These are phyloP conservation scores for Citrus inodora DNA, from an alignment of 345 rosid genomes.

Conservation along the genomic window DNA sequence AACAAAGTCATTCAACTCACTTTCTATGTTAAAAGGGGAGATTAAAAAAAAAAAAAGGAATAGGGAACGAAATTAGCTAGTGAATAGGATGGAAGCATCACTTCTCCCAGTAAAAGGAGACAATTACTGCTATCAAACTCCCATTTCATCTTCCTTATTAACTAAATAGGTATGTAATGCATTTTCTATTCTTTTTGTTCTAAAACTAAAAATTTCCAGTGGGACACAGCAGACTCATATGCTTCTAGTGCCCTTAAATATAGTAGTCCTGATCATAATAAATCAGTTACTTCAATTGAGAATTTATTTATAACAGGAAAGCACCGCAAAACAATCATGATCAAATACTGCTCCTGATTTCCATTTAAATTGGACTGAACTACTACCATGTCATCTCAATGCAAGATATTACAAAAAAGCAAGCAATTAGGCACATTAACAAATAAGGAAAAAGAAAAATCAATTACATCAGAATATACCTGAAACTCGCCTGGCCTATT, in stretches of 20 bases:
- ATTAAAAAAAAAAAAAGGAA: no score
- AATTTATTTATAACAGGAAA: not conserved
- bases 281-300: not conserved
- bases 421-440: not conserved
- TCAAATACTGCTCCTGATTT: not conserved
- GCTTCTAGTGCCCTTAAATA: not conserved
- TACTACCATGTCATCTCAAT: not conserved
- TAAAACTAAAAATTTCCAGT: not conserved
- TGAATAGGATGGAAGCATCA: not conserved
- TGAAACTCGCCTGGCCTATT: slow-evolving; percentile 85
- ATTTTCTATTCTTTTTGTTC: not conserved
- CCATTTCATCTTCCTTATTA: not conserved
- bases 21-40: not conserved
- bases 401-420: not conserved
- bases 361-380: not conserved
- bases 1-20: not conserved
- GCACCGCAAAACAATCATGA: not conserved
- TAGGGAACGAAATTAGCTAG: not conserved
- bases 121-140: not conserved
- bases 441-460: not conserved
- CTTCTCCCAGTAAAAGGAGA: not conserved
- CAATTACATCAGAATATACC: slow-evolving; percentile 37
- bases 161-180: not conserved
- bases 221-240: not conserved
- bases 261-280: not conserved